A percentile compares a stretch with the other conserved stretches of the same genome.
Conservation (phyloP, 768 basidiomycete species). For the Cantharellus cinnabarinus region DNA sequence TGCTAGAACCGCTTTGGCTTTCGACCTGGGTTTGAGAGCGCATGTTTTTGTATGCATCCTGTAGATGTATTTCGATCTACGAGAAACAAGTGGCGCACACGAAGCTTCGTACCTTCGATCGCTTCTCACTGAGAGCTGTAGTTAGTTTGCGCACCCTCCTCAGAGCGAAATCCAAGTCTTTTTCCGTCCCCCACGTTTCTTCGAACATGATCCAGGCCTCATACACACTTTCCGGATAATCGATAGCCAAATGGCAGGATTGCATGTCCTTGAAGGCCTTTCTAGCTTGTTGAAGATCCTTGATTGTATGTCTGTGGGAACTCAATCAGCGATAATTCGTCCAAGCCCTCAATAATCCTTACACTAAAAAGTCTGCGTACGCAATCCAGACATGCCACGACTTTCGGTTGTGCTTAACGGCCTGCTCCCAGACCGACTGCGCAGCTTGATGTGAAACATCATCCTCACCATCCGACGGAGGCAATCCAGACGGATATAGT, state of each 20-base stretch:
- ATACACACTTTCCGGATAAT: conserved; percentile 93
- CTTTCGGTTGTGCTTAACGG: conserved; percentile 44
- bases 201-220: conserved; percentile 84
- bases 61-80: background rate
- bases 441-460: conserved; percentile 1
- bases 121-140: conserved; percentile 17
- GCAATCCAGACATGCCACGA: conserved; percentile 58
- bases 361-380: conserved; percentile 61
- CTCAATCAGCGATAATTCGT: background rate
- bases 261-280: conserved; percentile 41
- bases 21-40: background rate
- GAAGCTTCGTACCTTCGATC: conserved; percentile 3
- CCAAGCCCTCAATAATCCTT: conserved; percentile 11
- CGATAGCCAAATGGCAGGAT: conserved; percentile 40
- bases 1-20: background rate
- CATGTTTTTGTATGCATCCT: background rate
- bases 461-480: background rate
- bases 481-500: background rate
- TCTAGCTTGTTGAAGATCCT: conserved; percentile 24
- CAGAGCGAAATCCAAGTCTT: conserved; percentile 32
- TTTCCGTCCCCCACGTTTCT: conserved; percentile 53
- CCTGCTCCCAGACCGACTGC: conserved; percentile 35
- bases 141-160: conserved; percentile 47
- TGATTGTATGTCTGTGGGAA: background rate
- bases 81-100: background rate